Evolutionary conservation across 495 filamentous ascomycete species (phyloP), one percentile per base, ranked within the genome.

Genomic region (Penicillium daleae): DNA sequence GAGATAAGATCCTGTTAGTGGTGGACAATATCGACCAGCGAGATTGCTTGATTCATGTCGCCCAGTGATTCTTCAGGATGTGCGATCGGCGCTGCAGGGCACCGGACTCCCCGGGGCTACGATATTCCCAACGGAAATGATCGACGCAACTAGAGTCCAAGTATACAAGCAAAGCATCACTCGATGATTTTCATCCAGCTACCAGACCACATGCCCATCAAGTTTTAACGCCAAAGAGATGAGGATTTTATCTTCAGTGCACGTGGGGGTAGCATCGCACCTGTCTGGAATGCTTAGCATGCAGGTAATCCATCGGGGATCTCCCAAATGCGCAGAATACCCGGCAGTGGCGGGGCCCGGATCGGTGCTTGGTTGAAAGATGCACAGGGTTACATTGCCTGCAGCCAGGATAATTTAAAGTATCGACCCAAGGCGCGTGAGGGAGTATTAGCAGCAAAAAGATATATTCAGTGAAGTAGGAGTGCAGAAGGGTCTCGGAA

Each of bases 71-170:
- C 33, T 17, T 54, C 24, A 49, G 31, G 33, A 26, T 46, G 24
- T 44, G 52, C 22, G 62, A 64, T 64, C 57, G 40, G 57, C 52
- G 19, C 48, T 39, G 62, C 62, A 55, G 52, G 50, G 32, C 35
- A 54, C 39, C 54, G 53, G 53, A 65, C 29, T 17, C 53, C 53
- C 24, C n/a, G 29, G 56, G 27, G 40, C 32, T 10, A 5, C 26
- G 8, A 12, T 2, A 35, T 46, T 15, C 26, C 24, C 17, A 31
- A 29, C 27, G 35, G 33, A 57, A 57, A 46, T 46, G 27, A 57
- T 31, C 26, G 22, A 35, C 51, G 29, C 51, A 48, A 32, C 6
- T 2, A 12, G 7, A 44, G 48, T 17, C 5, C 15, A 33, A 21
- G n/a, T 13, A 8, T 33, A 19, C 9, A 33, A 35, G 9, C 12